Base-by-base conservation (phyloP, 257 asterid species). In the Ballota nigra region DNA sequence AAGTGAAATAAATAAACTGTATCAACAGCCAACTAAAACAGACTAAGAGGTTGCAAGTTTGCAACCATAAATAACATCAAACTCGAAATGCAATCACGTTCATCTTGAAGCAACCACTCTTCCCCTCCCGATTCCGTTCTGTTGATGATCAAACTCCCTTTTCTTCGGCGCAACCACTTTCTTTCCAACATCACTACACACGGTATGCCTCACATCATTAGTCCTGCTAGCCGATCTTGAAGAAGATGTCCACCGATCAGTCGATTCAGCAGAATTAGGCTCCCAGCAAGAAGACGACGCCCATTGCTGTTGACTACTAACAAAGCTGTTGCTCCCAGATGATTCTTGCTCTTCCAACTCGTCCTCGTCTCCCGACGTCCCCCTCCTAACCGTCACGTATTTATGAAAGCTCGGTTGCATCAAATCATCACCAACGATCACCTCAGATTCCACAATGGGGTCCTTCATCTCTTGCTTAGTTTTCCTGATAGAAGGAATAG, bases 401-500 rank as follows among this genome's bases (percentile, higher is more conserved):
- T 89, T 94, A 60, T 91, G 96, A 74, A 91, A 85, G 76, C 92
- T 88, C 4, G 99, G 97, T 68, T 91, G 80, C 86, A 86, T 91
- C 75, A 88, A 19, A 74, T 94, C 97, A 75, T 87, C 92, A 66
- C 51, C 67, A 13, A 16, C 90, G 5, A 75, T 84, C 24, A 89
- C 84, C 81, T 87, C 92, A 18, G 98, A 90, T 74, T 93, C 93
- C 91, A 87, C 18, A 69, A 84, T 77, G 3, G 87, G 84, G 8
- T 83, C 94, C 47, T 56, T 79, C 2, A 65, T 79, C 49, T 71
- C 83, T 15, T 24, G 40, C 15, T 81, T 85, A 52, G 72, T 82
- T 77, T 79, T 85, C 41, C 81, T 86, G 28, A 59, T 4, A 2
- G 23, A 69, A 63, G 53, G 63, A 11, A 53, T 64, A 11, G 38